These are phyloP conservation scores for Albophoma yamanashiensis DNA, from an alignment of 2,329 filamentous ascomycete genomes.

Conservation along the genomic window DNA sequence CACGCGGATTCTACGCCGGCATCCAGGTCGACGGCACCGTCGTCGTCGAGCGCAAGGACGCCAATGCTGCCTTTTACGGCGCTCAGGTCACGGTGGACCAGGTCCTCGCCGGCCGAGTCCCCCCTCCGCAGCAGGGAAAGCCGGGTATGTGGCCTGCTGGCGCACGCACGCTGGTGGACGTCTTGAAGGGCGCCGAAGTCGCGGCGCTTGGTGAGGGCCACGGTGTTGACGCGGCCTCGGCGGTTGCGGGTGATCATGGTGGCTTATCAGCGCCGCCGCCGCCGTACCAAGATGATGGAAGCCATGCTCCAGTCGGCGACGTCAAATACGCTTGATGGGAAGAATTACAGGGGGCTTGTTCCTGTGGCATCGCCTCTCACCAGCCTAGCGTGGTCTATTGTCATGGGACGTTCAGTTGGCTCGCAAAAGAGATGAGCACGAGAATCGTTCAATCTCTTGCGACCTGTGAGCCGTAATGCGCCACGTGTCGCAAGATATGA, in stretches of 20 bases:
- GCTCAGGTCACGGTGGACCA: constrained; percentile 36
- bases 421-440: not conserved
- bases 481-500: not conserved
- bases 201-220: constrained; percentile 6
- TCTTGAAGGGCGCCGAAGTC: constrained; percentile 20
- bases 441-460: not conserved
- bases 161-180: constrained; percentile 17
- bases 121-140: constrained; percentile 9
- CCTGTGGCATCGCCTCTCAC: not conserved
- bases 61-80: constrained; percentile 80
- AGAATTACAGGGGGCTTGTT: not conserved
- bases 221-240: not conserved
- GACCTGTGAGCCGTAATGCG: too few species aligned
- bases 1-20: constrained; percentile 77
- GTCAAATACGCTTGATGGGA: constrained; percentile 1
- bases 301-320: constrained; percentile 3
- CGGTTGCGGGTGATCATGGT: not conserved
- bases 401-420: not conserved
- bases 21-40: constrained; percentile 81
- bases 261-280: constrained; percentile 1
- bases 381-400: not conserved
- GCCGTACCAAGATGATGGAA: constrained; percentile 4
- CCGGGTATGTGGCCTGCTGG: constrained; percentile 20
- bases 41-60: constrained; percentile 75
- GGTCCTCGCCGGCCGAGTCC: constrained; percentile 34